Base-by-base conservation (phyloP, 331 rosid genomes). In the Acacia concinna region DNA sequence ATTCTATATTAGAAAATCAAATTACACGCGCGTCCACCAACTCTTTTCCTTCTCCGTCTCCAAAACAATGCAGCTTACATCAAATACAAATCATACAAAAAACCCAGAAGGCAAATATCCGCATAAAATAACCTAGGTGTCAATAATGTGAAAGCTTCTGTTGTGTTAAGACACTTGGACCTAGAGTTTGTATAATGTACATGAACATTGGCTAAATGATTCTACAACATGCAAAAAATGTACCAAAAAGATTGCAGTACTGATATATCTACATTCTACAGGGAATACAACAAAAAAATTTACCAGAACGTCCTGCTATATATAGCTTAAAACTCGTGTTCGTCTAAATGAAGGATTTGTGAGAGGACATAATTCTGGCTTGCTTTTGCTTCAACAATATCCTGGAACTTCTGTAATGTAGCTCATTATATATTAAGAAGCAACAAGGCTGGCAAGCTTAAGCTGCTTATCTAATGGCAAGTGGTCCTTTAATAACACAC, bases 401-500 rank as follows among this genome's bases (percentile, higher is more conserved):
- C 60, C 67, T 56, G 60, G 21, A 62, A 40, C 62, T 78, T 77
- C 25, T 27, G 31, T 68, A 52, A 12, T 49, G 69, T 17, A 40
- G 79, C 54, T 70, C 15, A 28, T 54, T 11, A 35, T 63, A 51
- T 70, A 60, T 87, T 68, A 84, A 82, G 72, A n/a, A 73, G 87
- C 47, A 17, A 84, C 80, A 90, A 90, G 88, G 83, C 74, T 87
- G 51, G 92, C 90, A 38, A 95, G 94, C 86, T 78, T 83, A 40
- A 93, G 90, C 87, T 95, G 96, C 84, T 90, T 91, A 84, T 91
- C 96, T 14, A 90, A 81, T 74, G 99, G 91, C 91, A 95, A 88
- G 82, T 83, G 74, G 72, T 87, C 87, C 84, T 86, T 91, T 51
- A 91, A 59, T 59, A 83, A 81, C 12, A 86, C 87, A 79, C 97